Base-by-base conservation (phyloP, 2,329 filamentous ascomycete species). In the Conoideocrella luteorostrata region DNA sequence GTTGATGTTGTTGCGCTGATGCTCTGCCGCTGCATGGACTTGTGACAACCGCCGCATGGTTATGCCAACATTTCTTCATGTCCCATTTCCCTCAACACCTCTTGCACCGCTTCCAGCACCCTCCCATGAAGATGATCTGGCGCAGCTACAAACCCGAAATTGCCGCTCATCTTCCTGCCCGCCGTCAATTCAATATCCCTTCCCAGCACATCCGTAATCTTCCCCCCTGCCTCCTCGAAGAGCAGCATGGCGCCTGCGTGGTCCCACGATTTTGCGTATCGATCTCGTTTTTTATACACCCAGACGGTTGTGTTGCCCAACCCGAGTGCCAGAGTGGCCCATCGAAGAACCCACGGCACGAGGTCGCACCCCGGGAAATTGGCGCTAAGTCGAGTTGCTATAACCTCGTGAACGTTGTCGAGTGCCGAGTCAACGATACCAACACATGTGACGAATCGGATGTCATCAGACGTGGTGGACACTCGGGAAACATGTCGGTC, bases 91-190 rank as follows among this genome's bases (percentile, higher is more conserved):
- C 43, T 62, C 52, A 95, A 68, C n/a, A 95, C 88, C 49, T 80
- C 77, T 62, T 85, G 85, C 2, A 97, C 91, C 5, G 78, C 86
- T 52, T 80, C 73, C 44, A 78, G 52, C 2, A 80, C 70, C 2
- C 50, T 42, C 0, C 33, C 62, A 47, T 80, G 75, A 6, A 71
- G 40, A 5, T 55, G 56, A 15, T 48, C 57, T 7, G 75, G 70
- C 2, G 75, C 75, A 1, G 74, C 77, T 4, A 80, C 68, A 35
- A 80, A 78, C 2, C 77, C 76, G 54, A 69, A 75, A 56, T 80
- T 80, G 4, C 50, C 58, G 7, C 52, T 57, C 59, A 80, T 64
- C 51, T 66, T 67, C 43, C 77, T 65, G 1, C 75, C 76, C 0
- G 60, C 67, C 2, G 60, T 55, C 48, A 77, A 52, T 47, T 77